Evolutionary conservation across 805 yeast species (phyloP).

Genomic region (Maudiozyma turicensis): DNA sequence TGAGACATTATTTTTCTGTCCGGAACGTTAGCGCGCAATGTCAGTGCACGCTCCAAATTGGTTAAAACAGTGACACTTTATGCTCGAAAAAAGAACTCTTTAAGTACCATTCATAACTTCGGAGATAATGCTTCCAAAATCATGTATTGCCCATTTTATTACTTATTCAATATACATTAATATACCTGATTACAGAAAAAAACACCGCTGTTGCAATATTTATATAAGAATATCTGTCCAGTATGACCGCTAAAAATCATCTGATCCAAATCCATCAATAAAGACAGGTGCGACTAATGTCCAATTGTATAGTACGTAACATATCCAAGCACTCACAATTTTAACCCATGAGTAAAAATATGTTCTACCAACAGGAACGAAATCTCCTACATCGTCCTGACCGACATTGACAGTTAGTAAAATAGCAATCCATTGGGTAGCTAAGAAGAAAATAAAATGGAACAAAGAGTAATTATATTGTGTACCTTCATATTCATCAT

Average conservation of each 20-base stretch:
- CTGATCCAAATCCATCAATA: conserved; percentile 71
- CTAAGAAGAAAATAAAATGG: conserved; percentile 85
- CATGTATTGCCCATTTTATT: no score
- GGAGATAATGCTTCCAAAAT: no score
- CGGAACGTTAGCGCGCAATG: no score
- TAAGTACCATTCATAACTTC: no score
- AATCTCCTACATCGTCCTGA: conserved; percentile 74
- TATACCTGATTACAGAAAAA: no score
- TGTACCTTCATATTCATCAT: conserved; percentile 56
- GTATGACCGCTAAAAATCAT: conserved; percentile 9
- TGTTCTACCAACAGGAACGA: conserved; percentile 94
- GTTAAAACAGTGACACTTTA: no score
- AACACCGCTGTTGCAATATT: not conserved
- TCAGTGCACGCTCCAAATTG: no score
- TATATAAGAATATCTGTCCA: not conserved
- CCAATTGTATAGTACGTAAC: conserved; percentile 83
- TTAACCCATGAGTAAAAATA: conserved; percentile 94
- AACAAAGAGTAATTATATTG: conserved; percentile 80
- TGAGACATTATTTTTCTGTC: no score
- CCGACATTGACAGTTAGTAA: conserved; percentile 85
- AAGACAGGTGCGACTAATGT: conserved; percentile 81
- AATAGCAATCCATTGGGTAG: conserved; percentile 95
- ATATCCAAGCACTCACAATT: conserved; percentile 84
- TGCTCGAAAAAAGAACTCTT: no score
- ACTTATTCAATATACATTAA: no score